Evolutionary conservation across 1,139 yeast species (phyloP), one percentile per base, ranked within the genome.

Genomic region (Yamadazyma sp.): DNA sequence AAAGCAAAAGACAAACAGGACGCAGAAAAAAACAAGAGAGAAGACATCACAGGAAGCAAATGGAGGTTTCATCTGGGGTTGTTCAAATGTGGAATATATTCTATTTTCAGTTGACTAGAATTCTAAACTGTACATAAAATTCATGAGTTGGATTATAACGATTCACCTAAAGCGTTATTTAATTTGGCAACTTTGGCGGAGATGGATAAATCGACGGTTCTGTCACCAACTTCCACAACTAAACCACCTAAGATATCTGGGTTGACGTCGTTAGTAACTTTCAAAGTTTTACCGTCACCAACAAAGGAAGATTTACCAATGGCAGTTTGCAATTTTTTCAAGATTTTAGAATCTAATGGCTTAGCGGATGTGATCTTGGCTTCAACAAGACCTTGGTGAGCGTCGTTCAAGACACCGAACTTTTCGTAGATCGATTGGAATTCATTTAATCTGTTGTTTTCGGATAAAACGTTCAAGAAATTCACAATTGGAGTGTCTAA

Each of bases 161-260:
- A 75, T 72, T 89, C 96, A 58, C 79, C 75, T 65, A 92, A 82
- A 57, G 87, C 81, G 69, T 86, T 81, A 84, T 94, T 92, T 72
- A 91, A 83, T 73, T 80, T 87, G 64, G 86, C 76, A 62, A 92
- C 82, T 78, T 84, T 89, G 61, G 87, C 69, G 46, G 92, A 76
- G 55, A 92, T 81, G 45, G 95, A 85, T 66, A 92, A 79, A 69
- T 92, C 99, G 56, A 89, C 96, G 49, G 98, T 91, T 69, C 85
- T 87, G 75, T 92, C 98, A 62, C 94, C 97, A 57, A 92, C 91
- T 69, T 91, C 96, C 46, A 92, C 96, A 55, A 94, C 73, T 65
- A 92, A 80, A 58, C 98, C 99, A 61, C 99, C 98, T 63, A 87
- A 78, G 60, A 92, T 87, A 50, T 87, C 95, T 50, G 96, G 88